These are phyloP conservation scores for Sapria himalayana DNA, from an alignment of 345 rosid species.

Conservation along the genomic window DNA sequence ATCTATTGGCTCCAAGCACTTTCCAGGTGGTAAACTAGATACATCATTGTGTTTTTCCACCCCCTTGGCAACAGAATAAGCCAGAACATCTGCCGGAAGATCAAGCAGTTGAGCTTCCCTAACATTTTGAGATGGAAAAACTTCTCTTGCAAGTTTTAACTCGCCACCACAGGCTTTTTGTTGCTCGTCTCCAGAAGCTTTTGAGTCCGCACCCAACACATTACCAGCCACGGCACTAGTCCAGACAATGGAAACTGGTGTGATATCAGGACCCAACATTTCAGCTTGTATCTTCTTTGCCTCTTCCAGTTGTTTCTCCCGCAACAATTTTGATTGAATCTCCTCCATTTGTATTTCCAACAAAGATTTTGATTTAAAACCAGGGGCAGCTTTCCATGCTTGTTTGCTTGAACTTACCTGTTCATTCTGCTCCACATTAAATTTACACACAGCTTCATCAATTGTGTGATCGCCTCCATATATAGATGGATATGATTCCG, in stretches of 20 bases:
- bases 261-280: constrained; percentile 31
- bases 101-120: constrained; percentile 60
- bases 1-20: constrained; percentile 29
- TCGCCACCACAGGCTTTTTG: constrained; percentile 20
- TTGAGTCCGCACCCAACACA: constrained; percentile 34
- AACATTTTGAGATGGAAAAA: constrained; percentile 19
- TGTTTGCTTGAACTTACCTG: constrained; percentile 22
- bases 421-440: constrained; percentile 9
- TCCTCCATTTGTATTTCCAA: constrained; percentile 96
- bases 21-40: constrained; percentile 13
- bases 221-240: constrained; percentile 69
- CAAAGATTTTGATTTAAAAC: constrained; percentile 78
- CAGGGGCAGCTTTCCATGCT: constrained; percentile 98
- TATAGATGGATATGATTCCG: too few relatives aligned
- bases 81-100: constrained; percentile 38
- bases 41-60: constrained; percentile 15
- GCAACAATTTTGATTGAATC: constrained; percentile 68
- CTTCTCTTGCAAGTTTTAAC: constrained; percentile 20
- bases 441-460: constrained; percentile 21
- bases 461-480: constrained; percentile 15
- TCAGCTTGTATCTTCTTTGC: constrained; percentile 45
- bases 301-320: constrained; percentile 95
- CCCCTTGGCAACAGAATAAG: constrained; percentile 29
- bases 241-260: constrained; percentile 17
- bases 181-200: constrained; percentile 20